Base-by-base conservation (phyloP, 106 monocot species). In the Xerophyta viscosa region DNA sequence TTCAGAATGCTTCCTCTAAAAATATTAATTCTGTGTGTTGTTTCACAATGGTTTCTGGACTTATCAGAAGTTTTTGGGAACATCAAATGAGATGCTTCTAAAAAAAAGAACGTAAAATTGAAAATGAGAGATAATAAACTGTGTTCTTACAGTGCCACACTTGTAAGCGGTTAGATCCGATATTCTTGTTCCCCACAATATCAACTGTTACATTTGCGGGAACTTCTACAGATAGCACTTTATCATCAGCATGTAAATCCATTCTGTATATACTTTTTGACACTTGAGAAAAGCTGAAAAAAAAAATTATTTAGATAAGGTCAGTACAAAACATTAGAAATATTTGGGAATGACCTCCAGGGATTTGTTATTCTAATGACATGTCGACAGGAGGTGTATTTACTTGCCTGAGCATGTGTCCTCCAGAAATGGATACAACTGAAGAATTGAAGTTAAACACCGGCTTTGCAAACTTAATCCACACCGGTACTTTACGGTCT, bases 141-240 rank as follows among this genome's bases (percentile, higher is more conserved):
- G 27, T 6, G 30, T 31, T 2, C 90, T 65, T 85, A 96, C 94
- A 85, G 47, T 88, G 81, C 37, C 67, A 81, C 58, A 88, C 80
- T 73, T 65, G 64, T 15, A 96, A 76, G 54, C 41, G 64, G 56
- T 88, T 79, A 31, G 94, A 96, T 56, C 64, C 81, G 26, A 88
- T 54, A 58, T 96, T 96, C 61, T 56, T 78, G 73, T 96, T 96
- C 72, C 94, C 94, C 59, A 88, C 81, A 56, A 88, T 58, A 73
- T 96, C 94, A 48, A 23, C 44, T 20, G 81, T 69, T 42, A 56
- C 28, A 56, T 96, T 85, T 60, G 88, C 84, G 24, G 81, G 84
- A 57, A 96, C 41, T 46, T 73, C 64, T 21, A 96, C 33, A 2
- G 88, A 78, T 21, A 82, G 54, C 29, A 71, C 50, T 21, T 51